phyloP scores from a whole-genome alignment of 352 stramenopile species.

The Paralagenidium karlingii region DNA sequence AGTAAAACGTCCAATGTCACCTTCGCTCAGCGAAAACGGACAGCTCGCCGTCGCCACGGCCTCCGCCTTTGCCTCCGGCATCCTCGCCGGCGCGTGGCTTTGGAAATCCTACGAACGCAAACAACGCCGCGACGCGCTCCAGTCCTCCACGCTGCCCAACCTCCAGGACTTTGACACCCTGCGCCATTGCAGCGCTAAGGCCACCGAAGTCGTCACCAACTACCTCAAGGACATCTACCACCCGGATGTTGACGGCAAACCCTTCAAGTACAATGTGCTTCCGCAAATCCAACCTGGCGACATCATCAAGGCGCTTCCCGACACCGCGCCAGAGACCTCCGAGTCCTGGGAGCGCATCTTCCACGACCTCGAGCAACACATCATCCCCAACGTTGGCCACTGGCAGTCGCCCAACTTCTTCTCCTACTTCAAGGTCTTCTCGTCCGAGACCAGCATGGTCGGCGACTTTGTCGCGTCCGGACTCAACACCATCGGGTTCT shows the following conservation, averaged over 20 bases:
- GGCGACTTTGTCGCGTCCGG: constrained; percentile 39
- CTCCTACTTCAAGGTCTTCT: constrained; percentile 45
- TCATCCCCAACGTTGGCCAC: constrained; percentile 53
- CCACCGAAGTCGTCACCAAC: constrained; percentile 42
- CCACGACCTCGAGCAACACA: constrained; percentile 34
- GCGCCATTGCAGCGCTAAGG: constrained; percentile 18
- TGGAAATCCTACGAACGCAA: constrained; percentile 22
- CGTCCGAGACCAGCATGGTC: constrained; percentile 32
- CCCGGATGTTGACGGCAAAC: constrained; percentile 15
- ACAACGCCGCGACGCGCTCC: constrained; percentile 12
- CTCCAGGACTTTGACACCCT: constrained; percentile 26
- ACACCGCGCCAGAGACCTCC: constrained; percentile 25
- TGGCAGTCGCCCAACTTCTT: constrained; percentile 58
- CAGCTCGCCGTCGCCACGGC: too few species aligned
- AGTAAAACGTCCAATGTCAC: too few species aligned
- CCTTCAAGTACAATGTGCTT: constrained; percentile 24
- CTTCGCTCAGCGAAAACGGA: too few species aligned
- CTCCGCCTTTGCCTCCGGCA: constrained; percentile 22
- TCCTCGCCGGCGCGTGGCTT: constrained; percentile 22
- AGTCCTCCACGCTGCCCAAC: constrained; percentile 22
- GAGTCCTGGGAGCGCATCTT: constrained; percentile 54
- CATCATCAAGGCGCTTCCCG: constrained; percentile 21
- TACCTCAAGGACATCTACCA: constrained; percentile 49
- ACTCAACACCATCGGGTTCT: constrained; percentile 47
- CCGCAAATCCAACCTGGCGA: constrained; percentile 27